Evolutionary conservation across 129 eudicot genomes (phyloP), one percentile per base, ranked within the genome.

Genomic region (Apium graveolens): DNA sequence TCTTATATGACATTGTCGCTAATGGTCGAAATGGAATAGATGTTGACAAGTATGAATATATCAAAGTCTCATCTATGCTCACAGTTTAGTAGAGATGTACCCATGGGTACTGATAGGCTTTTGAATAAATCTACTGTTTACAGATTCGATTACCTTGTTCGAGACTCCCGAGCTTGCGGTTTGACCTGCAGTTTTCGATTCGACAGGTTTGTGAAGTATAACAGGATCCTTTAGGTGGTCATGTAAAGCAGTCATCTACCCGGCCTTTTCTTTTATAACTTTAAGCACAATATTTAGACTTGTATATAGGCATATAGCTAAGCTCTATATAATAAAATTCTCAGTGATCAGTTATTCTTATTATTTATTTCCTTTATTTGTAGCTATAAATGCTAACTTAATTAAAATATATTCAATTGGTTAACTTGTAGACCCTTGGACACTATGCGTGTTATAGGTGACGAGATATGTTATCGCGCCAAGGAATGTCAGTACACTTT

Each of bases 11-110:
- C 86, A 91, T 94, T 70, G 97, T 94, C 78, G 98, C 98, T 69
- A 94, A 94, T 85, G 98, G 98, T 53, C 91, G 98, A 77, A 94
- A 91, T 84, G 96, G 97, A 55, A 94, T 94, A 77, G 98, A 94
- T 90, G 98, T 94, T 78, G 97, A 94, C 84, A 94, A 94, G 98
- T 94, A 85, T 49, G 84, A 62, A 41, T 16, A 45, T 76, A 78
- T 80, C 5, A 55, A 42, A 71, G 31, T 83, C 75, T 79, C 74
- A 53, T 72, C 68, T 73, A 48, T 66, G 72, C 51, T 80, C 45
- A 27, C 76, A 39, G 14, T 79, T 74, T 53, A 63, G 21, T 70
- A 44, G 55, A 72, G 26, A 8, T 76, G 27, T 8, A 35, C 39
- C 41, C 31, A 70, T 38, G 14, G 0, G 42, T n/a, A 37, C 32